Base-by-base conservation (phyloP, 176 grass and related monocot species). In the Elymus sibiricus region DNA sequence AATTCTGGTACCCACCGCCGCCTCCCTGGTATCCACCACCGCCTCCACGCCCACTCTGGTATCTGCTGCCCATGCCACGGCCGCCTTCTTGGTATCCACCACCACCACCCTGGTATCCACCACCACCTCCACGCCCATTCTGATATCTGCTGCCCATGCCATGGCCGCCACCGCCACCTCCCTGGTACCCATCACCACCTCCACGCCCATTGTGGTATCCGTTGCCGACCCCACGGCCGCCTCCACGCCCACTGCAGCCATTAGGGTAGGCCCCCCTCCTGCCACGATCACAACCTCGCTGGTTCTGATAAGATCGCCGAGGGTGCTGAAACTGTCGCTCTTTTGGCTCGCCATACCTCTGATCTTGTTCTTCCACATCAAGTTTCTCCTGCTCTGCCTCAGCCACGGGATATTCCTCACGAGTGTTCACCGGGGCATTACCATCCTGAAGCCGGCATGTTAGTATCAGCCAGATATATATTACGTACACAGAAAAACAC, bases 231-330 rank as follows among this genome's bases (percentile, higher is more conserved):
- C 88, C 81, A 26, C 85, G 66, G 19, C 93, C 82, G 19, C 93
- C 90, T 38, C 88, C 84, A 65, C 85, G 85, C 2, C 90, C 74
- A 46, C 93, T 88, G 14, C 70, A 86, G 19, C 88, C 83, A 58
- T 76, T 94, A 37, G 77, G 25, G 87, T 94, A 87, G 25, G 82
- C 82, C 82, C 89, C 85, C 77, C 84, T 84, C 46, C 88, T 86
- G 1, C 89, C 83, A 81, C 75, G 80, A 62, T 56, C 86, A 11
- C 82, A 65, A 46, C 89, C 90, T 14, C 87, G 78, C 46, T 90
- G 90, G 63, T 85, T 88, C 29, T 70, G 88, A 64, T 88, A 90
- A 82, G 88, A 77, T 12, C 40, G 3, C 2, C 73, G 85, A 12
- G 64, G 85, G 13, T 63, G 80, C 15, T 74, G 40, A 24, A 86